phyloP scores from a whole-genome alignment of 176 grass and related monocot genomes.

The maize (Zea mays) region Zm-B73-REFERENCE-NAM-5.0 NC_050099.1:86237001-86237500 shows the following conservation, averaged over 20 bases:
- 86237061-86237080: background rate
- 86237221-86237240: slow-evolving; percentile 51
- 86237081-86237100: background rate
- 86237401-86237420: slow-evolving; percentile 3
- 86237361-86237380: slow-evolving; percentile 12
- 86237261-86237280: slow-evolving; percentile 53
- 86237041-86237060: background rate
- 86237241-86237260: slow-evolving; percentile 62
- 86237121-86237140: background rate
- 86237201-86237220: slow-evolving; percentile 56
- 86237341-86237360: background rate
- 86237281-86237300: slow-evolving; percentile 59
- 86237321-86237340: slow-evolving; percentile 30
- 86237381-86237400: background rate
- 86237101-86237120: background rate
- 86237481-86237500: slow-evolving; percentile 20
- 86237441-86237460: slow-evolving; percentile 10
- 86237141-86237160: background rate
- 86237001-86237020: background rate
- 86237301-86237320: slow-evolving; percentile 42
- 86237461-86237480: background rate
- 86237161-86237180: slow-evolving; percentile 22
- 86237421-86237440: background rate
- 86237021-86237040: background rate
- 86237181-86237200: slow-evolving; percentile 51